Conservation (phyloP, 805 yeast genomes). For the Lachancea kluyveri region DNA sequence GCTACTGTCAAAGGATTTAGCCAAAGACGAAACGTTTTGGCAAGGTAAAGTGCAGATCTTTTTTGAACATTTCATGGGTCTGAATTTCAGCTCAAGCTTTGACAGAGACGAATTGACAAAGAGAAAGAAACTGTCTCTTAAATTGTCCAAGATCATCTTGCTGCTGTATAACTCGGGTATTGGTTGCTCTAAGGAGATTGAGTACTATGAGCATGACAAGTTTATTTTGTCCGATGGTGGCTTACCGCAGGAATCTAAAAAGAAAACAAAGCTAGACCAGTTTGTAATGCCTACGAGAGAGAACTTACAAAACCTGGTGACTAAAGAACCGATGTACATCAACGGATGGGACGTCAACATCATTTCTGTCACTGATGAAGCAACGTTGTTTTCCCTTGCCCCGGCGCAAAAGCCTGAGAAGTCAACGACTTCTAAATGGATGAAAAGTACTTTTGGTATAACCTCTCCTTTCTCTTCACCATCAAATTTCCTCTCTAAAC, state of each 20-base stretch:
- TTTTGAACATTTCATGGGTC: constrained; percentile 67
- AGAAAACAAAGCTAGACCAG: constrained; percentile 28
- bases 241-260: constrained; percentile 27
- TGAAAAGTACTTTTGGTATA: constrained; percentile 22
- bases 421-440: constrained; percentile 20
- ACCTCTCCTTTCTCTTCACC: constrained; percentile 12
- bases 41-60: constrained; percentile 71
- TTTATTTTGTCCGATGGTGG: constrained; percentile 18
- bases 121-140: constrained; percentile 53
- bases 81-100: constrained; percentile 63
- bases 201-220: constrained; percentile 37
- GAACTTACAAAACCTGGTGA: constrained; percentile 28
- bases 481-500: constrained; percentile 23
- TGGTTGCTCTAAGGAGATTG: constrained; percentile 50
- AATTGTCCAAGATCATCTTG: constrained; percentile 55
- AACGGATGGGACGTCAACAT: constrained; percentile 64
- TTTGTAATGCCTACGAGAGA: constrained; percentile 37
- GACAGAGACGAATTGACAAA: constrained; percentile 77
- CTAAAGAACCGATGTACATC: constrained; percentile 30
- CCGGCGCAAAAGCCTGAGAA: constrained; percentile 1
- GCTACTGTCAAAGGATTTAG: constrained; percentile 43
- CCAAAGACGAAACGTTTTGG: constrained; percentile 65
- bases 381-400: constrained; percentile 12
- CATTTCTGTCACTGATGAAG: constrained; percentile 46
- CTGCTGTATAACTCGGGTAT: constrained; percentile 72